Evolutionary conservation across 1,139 yeast species (phyloP).

Genomic region (Pneumocystis canis): DNA sequence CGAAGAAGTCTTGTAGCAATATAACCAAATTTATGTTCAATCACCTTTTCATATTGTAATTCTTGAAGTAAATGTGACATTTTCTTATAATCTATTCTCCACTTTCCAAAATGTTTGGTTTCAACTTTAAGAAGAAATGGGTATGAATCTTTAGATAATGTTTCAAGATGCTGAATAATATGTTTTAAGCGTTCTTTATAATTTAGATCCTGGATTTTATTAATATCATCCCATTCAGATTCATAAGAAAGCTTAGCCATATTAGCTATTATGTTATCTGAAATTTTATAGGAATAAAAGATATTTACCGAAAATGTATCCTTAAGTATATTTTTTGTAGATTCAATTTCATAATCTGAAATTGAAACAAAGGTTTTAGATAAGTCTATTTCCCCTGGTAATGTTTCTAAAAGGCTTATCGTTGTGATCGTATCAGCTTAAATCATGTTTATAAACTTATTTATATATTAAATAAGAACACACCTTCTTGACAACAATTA

Average conservation of each 20-base stretch:
- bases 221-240: constrained; percentile 20
- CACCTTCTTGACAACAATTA: constrained; percentile 19
- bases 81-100: constrained; percentile 28
- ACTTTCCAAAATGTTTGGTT: constrained; percentile 28
- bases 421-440: constrained; percentile 23
- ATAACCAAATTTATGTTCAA: constrained; percentile 32
- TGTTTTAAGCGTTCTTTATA: constrained; percentile 15
- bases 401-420: constrained; percentile 20
- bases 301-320: constrained; percentile 6
- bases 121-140: constrained; percentile 24
- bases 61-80: constrained; percentile 32
- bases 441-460: neutral
- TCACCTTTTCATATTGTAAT: constrained; percentile 44
- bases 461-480: neutral
- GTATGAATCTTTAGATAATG: constrained; percentile 23
- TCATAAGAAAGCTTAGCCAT: constrained; percentile 18
- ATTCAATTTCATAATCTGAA: neutral
- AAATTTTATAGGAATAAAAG: neutral
- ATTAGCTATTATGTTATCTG: constrained; percentile 17
- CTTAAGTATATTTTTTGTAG: constrained; percentile 9
- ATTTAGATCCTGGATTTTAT: constrained; percentile 20
- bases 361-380: constrained; percentile 6
- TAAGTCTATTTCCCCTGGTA: constrained; percentile 22
- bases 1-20: constrained; percentile 51
- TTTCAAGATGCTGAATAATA: constrained; percentile 33